Evolutionary conservation across 495 filamentous ascomycete genomes (phyloP).

Genomic region (Halenospora varia): DNA sequence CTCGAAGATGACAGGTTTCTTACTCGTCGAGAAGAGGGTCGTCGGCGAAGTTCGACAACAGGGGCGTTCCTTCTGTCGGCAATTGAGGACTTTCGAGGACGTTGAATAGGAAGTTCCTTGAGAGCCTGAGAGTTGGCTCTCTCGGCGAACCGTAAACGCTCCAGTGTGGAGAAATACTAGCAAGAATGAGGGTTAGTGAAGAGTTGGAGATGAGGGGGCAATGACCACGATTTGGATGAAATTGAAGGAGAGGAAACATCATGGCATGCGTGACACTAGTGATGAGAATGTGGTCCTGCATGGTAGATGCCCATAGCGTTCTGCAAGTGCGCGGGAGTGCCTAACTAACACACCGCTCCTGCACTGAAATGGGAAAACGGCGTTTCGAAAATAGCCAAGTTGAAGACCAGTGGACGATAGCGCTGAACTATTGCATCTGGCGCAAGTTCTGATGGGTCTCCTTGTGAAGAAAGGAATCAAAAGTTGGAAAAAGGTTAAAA

Average conservation of each 20-base stretch:
- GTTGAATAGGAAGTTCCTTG: conserved; percentile 20
- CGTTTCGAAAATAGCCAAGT: not conserved
- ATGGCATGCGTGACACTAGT: not conserved
- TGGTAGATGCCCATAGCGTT: conserved; percentile 4
- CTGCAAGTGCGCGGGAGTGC: not conserved
- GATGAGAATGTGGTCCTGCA: conserved; percentile 13
- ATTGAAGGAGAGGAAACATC: not conserved
- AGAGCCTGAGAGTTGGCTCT: conserved; percentile 24
- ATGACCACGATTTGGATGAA: not conserved
- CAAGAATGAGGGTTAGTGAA: conserved; percentile 1
- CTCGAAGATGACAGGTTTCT: conserved; percentile 20
- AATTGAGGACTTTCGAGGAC: conserved; percentile 16
- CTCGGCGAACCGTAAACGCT: conserved; percentile 60
- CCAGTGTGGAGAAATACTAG: conserved; percentile 66
- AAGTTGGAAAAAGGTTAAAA: not conserved
- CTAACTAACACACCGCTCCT: not conserved
- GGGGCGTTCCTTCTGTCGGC: conserved; percentile 25
- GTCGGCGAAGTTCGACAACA: conserved; percentile 18
- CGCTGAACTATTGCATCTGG: not conserved
- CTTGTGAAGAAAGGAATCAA: not conserved
- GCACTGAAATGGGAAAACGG: not conserved
- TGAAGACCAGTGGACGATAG: not conserved
- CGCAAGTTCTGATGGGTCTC: not conserved
- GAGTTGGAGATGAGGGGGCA: not conserved
- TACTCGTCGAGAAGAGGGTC: conserved; percentile 11